Evolutionary conservation across 176 grass and related monocot genomes (phyloP), one percentile per base, ranked within the genome.

Genomic region (Avena atlantica): DNA sequence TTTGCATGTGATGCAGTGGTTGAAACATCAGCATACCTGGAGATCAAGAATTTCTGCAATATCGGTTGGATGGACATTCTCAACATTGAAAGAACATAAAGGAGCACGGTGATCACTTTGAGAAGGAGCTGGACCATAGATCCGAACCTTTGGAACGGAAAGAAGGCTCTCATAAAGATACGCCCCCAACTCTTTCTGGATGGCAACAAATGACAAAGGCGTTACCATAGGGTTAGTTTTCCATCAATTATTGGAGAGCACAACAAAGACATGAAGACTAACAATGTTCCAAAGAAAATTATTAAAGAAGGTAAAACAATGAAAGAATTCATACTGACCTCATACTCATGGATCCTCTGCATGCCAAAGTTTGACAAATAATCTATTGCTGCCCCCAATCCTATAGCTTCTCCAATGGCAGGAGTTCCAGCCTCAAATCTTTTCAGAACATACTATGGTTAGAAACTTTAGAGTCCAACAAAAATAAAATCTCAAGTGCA

Each of bases 371-470:
- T 40, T 81, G 87, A 92, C 47, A 96, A 78, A 89, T 98, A 98
- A 86, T 95, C 93, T 79, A 96, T 89, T 68, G 96, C 93, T 56
- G 90, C 90, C 50, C 92, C 96, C 71, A 98, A 71, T 76, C 92
- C 93, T 84, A 98, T 88, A 70, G 92, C 96, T 92, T 96, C 96
- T 49, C 87, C 93, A 78, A 98, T 98, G 74, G 93, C 92, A 78
- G 93, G 93, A 84, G 96, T 96, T 88, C 92, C 96, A 89, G 96
- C 96, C 61, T 98, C 96, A 85, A 98, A 95, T 88, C 90, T 98
- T 85, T 85, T 78, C 36, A 86, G 49, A 47, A 70, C 9, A 84
- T 8, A 86, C 13, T 78, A 37, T 12, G 67, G 36, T 55, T 78
- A 78, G 56, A 75, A 29, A 57, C 25, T 44, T 11, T 11, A 53